Evolutionary conservation across 768 basidiomycete genomes (phyloP), one percentile per base, ranked within the genome.

Genomic region (Xanthoconium purpureum): DNA sequence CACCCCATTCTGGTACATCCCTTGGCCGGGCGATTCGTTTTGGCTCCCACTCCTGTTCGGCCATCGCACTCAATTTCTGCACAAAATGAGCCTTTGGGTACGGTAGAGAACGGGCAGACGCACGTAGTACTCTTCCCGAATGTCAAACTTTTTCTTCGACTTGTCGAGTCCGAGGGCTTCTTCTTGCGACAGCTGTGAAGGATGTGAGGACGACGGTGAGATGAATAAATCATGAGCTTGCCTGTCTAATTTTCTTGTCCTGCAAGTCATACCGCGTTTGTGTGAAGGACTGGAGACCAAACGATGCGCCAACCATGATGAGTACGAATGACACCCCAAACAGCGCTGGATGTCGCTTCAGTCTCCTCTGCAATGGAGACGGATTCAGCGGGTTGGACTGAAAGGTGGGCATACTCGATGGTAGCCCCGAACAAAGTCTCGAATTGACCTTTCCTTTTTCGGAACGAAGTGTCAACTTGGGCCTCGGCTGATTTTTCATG

Each of bases 81-180:
- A 7, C 13, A 4, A 33, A 30, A 15, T 29, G 35, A 39, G 30
- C 28, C 17, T 5, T 24, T n/a, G 20, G 33, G 39, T 6, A 24
- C 53, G 17, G 35, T 13, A 54, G 51, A 45, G 15, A 13, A 29
- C 17, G 2, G 20, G 30, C n/a, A 55, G 50, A 85, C 93, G 73
- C 74, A 97, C 95, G 68, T 88, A 98, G 72, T 98, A 99, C 68
- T 97, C 95, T 69, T 98, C 96, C 51, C 92, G 78, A n/a, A 97
- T 89, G 72, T 98, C 95, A 56, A 97, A 86, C 75, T 84, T 89
- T 75, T 87, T 88, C 73, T 87, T 79, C 52, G 75, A 75, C 67
- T 79, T 82, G 59, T 86, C 79, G 64, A 94, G 75, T 11, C 84
- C 81, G 20, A 95, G 77, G 59, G 91, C 88, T 62, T 94, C 84